phyloP scores from a whole-genome alignment of 1,284 basidiomycete species.

The Microbotryum silenes-acaulis region DNA sequence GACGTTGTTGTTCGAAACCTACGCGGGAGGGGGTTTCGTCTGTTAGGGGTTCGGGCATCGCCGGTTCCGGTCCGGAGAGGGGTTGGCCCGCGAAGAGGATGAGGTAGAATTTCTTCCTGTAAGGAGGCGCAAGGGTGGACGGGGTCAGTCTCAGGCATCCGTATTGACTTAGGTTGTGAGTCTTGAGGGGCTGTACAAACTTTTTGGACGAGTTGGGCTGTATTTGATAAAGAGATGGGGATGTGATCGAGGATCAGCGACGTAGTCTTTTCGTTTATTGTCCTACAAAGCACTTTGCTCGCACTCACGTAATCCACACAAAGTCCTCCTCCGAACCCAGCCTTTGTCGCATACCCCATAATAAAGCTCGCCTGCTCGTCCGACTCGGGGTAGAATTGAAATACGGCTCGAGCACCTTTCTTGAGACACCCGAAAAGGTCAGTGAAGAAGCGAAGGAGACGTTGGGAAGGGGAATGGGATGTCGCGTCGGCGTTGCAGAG shows the following conservation, averaged over 20 bases:
- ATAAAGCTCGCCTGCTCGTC: constrained; percentile 95
- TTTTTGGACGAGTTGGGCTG: constrained; percentile 77
- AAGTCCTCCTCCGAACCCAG: constrained; percentile 93
- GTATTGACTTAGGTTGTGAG: no score
- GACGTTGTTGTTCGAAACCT: constrained; percentile 57
- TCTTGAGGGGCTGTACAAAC: constrained; percentile 43
- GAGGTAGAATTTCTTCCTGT: constrained; percentile 70
- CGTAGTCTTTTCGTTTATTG: no score
- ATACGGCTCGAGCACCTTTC: constrained; percentile 84
- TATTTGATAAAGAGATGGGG: no score
- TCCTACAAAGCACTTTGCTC: no score
- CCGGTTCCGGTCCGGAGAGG: constrained; percentile 19
- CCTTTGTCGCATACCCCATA: constrained; percentile 82
- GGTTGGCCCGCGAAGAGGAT: constrained; percentile 68
- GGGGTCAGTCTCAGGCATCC: no score
- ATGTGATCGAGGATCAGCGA: no score
- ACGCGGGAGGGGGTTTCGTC: constrained; percentile 46
- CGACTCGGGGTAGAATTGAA: constrained; percentile 91
- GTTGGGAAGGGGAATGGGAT: constrained; percentile 83
- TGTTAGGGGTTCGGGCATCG: constrained; percentile 34
- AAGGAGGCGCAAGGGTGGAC: no score
- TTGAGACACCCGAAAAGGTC: constrained; percentile 86
- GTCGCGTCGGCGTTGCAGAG: constrained; percentile 93
- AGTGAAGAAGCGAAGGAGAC: constrained; percentile 89
- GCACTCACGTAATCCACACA: constrained; percentile 71